Conservation (phyloP, 2,329 filamentous ascomycete species). For the Cyphellophora europaea region DNA sequence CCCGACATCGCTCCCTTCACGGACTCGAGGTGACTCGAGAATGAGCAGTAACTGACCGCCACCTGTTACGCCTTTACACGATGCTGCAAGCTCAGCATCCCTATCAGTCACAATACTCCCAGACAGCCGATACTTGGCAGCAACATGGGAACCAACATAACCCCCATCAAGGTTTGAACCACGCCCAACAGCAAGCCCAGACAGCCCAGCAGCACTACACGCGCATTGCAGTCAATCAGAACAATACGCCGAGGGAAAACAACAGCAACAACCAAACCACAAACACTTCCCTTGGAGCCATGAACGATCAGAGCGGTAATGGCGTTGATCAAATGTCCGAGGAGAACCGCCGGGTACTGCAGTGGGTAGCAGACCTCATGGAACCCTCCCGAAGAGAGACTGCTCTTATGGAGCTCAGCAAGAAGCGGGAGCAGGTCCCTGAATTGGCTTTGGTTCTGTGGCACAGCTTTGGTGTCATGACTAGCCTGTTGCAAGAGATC, state of each 20-base stretch:
- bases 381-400: slow-evolving; percentile 81
- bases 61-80: slow-evolving; percentile 5
- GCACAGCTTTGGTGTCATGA: slow-evolving; percentile 99
- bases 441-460: slow-evolving; percentile 92
- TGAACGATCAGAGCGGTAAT: slow-evolving; percentile 16
- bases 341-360: slow-evolving; percentile 85
- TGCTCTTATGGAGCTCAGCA: slow-evolving; percentile 88
- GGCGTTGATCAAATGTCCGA: slow-evolving; percentile 65
- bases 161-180: slow-evolving; percentile 24
- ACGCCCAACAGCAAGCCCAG: slow-evolving; percentile 26
- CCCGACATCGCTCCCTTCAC: too few relatives aligned
- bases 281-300: slow-evolving; percentile 11
- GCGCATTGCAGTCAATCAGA: slow-evolving; percentile 60
- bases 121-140: slow-evolving; percentile 35
- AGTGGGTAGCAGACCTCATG: slow-evolving; percentile 84
- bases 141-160: slow-evolving; percentile 31
- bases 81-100: slow-evolving; percentile 48
- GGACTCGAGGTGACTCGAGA: too few relatives aligned
- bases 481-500: slow-evolving; percentile 91
- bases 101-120: slow-evolving; percentile 47
- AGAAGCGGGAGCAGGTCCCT: slow-evolving; percentile 96
- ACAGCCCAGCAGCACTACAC: slow-evolving; percentile 52
- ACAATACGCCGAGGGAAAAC: slow-evolving; percentile 20
- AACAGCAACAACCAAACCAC: slow-evolving; percentile 10
- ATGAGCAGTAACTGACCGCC: slow-evolving; percentile 11